Base-by-base conservation (phyloP, 225 moss, liverwort and hornwort genomes). In the Takakia lepidozioides region DNA sequence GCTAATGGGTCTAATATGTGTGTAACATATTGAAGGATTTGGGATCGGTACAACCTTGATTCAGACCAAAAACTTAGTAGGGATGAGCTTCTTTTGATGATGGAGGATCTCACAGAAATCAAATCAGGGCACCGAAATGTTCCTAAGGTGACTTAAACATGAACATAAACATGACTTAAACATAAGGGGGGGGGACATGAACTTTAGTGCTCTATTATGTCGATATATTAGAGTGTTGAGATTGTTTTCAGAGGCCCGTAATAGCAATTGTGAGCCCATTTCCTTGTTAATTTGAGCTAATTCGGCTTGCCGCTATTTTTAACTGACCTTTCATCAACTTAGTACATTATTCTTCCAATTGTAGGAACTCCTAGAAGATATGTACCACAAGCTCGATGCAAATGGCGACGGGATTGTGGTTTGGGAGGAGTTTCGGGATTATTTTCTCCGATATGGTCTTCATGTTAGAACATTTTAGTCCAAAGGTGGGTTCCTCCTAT, bases 61-160 rank as follows among this genome's bases (percentile, higher is more conserved):
- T 71, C 57, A 4, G 80, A 85, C 63, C 56, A 76, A 43, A 75
- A 67, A 39, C 46, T 85, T 44, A 75, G 77, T 37, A 74, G 82
- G 45, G 72, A 83, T 24, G 85, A 85, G 48, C 77, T 90, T 20
- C 62, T 80, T 11, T 35, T 81, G 57, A 85, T 90, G 83, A 85
- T 85, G 89, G 85, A 83, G 54, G 89, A 90, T 44, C 85, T 90
- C 49, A 85, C 77, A 9, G 85, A 89, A 54, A 89, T 89, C 20
- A 81, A 85, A 52, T 80, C 76, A 9, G 69, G 74, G 46, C 85
- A 90, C 56, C 66, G 82, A 70, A 80, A 85, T 46, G 85, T 80
- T 27, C 76, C 82, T 23, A 61, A 54, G 62, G 85, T 89, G 60
- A 59, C 48, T 50, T 41, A n/a, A n/a, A n/a, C n/a, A n/a, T n/a